These are phyloP conservation scores for Chytriomyces sp. DNA, from an alignment of 192 early-diverging fungal species.

Conservation along the genomic window DNA sequence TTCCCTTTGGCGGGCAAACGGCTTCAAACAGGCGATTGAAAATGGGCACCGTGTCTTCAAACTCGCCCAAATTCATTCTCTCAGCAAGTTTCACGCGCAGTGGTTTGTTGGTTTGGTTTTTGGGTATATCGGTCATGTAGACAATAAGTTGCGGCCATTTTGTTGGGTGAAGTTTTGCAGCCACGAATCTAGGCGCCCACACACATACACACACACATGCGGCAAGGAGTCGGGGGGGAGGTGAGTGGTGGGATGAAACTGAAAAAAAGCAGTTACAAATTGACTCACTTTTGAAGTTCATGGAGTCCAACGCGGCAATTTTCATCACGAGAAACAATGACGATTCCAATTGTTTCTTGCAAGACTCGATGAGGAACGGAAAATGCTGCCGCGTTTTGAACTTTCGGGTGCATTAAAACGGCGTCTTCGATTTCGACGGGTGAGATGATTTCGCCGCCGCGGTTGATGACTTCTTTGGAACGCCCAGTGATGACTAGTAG, in stretches of 20 bases:
- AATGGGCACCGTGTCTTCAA: constrained; percentile 30
- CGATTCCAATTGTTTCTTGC: constrained; percentile 55
- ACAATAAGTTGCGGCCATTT: constrained; percentile 53
- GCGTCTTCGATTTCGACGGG: constrained; percentile 80
- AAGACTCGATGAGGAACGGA: constrained; percentile 48
- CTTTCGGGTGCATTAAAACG: constrained; percentile 48
- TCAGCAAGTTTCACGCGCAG: constrained; percentile 52
- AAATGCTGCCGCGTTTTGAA: constrained; percentile 48
- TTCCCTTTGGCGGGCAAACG: constrained; percentile 34
- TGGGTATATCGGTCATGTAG: constrained; percentile 50
- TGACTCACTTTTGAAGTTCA: constrained; percentile 33
- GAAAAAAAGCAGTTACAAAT: too few relatives aligned
- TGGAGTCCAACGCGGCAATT: constrained; percentile 23
- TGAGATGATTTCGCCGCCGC: constrained; percentile 89
- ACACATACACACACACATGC: background rate
- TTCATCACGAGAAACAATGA: constrained; percentile 32
- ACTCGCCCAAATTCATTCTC: constrained; percentile 41
- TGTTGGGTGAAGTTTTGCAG: constrained; percentile 43
- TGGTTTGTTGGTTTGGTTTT: constrained; percentile 49
- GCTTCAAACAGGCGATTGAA: constrained; percentile 44
- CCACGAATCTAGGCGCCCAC: constrained; percentile 35
- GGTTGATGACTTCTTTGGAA: constrained; percentile 89
- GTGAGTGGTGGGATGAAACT: too few relatives aligned
- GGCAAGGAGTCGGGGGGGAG: too few relatives aligned
- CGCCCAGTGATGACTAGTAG: constrained; percentile 76